Percentiles rank a stretch among this genome's conserved stretches.
These are phyloP conservation scores for Graphilbum fragrans DNA, from an alignment of 2,329 filamentous ascomycete species.

Conservation along the genomic window DNA sequence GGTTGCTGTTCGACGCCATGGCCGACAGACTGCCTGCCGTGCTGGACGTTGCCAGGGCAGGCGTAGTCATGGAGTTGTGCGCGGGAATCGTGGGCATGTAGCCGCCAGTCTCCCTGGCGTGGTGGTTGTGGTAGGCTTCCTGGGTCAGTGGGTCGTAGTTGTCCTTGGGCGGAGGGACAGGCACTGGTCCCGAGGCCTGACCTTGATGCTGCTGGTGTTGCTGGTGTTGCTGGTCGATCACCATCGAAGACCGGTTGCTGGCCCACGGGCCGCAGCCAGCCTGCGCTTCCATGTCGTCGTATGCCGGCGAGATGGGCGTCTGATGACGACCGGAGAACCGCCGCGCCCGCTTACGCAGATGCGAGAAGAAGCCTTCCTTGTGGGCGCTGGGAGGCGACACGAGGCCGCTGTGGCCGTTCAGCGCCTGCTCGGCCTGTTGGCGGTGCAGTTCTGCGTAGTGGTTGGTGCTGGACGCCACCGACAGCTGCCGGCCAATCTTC, in stretches of 20 bases:
- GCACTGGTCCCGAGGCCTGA: constrained; percentile 32
- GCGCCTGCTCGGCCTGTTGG: constrained; percentile 79
- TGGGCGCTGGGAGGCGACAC: constrained; percentile 67
- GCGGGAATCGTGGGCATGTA: constrained; percentile 34
- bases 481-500: constrained; percentile 92
- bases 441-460: constrained; percentile 85
- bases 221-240: constrained; percentile 45
- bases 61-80: constrained; percentile 29
- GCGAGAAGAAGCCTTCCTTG: constrained; percentile 97
- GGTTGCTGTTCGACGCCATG: constrained; percentile 21
- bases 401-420: constrained; percentile 69
- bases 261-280: constrained; percentile 84
- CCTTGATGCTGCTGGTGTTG: constrained; percentile 3
- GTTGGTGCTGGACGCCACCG: constrained; percentile 82
- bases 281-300: constrained; percentile 86
- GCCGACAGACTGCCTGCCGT: background rate
- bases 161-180: constrained; percentile 27
- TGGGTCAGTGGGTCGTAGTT: constrained; percentile 49
- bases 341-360: constrained; percentile 84
- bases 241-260: constrained; percentile 73
- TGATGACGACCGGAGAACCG: constrained; percentile 87
- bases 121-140: constrained; percentile 32
- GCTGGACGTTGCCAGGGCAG: constrained; percentile 11
- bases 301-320: constrained; percentile 62
- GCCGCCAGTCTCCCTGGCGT: background rate